Conservation (phyloP, 768 basidiomycete species). For the Phallus indusiatus region DNA sequence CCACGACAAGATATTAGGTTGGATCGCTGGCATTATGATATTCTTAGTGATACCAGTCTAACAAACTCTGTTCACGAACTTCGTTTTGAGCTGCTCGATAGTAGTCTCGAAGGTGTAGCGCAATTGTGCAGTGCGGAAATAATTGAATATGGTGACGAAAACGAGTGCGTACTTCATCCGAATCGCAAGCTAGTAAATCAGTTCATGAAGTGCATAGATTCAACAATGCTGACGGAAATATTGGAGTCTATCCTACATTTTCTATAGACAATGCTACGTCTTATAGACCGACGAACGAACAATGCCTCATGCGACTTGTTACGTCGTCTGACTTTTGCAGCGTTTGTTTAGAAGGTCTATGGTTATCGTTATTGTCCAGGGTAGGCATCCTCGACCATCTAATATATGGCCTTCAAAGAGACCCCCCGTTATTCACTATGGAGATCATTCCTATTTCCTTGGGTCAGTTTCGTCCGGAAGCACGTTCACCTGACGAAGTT, state of each 20-base stretch:
- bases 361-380: conserved; percentile 52
- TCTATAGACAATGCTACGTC: conserved; percentile 54
- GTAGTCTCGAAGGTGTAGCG: conserved; percentile 39
- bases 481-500: conserved; percentile 28
- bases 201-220: conserved; percentile 36
- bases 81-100: conserved; percentile 45
- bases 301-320: conserved; percentile 73
- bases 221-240: conserved; percentile 42
- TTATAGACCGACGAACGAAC: conserved; percentile 77
- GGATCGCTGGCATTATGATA: conserved; percentile 72
- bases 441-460: conserved; percentile 50
- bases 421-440: conserved; percentile 23
- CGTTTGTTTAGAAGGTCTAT: conserved; percentile 65
- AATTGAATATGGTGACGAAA: conserved; percentile 56
- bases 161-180: conserved; percentile 37
- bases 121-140: conserved; percentile 74
- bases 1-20: conserved; percentile 47
- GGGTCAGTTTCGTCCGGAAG: conserved; percentile 37
- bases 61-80: conserved; percentile 46
- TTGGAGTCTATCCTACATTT: conserved; percentile 70
- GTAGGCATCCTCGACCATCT: conserved; percentile 55
- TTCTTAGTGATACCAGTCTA: conserved; percentile 33
- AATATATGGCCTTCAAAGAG: conserved; percentile 9
- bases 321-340: conserved; percentile 65
- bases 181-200: neutral